Conservation (phyloP, 2,329 filamentous ascomycete genomes). For the Scorias spongiosa region DNA sequence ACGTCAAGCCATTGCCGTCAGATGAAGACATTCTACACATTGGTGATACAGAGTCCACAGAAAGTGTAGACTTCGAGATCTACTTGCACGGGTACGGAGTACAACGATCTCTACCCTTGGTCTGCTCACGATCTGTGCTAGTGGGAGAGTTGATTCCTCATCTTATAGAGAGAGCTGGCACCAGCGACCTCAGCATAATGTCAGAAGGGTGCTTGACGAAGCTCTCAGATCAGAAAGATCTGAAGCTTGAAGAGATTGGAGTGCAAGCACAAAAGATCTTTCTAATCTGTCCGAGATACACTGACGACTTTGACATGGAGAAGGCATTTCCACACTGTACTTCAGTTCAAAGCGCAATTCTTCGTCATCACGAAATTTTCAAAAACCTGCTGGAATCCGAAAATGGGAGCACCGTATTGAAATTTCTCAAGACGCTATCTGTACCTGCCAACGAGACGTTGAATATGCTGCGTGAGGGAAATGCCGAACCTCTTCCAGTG, state of each 20-base stretch:
- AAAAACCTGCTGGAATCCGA: not conserved
- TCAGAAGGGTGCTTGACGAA: not conserved
- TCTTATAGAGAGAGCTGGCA: not conserved
- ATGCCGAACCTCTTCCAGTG: conserved; percentile 42
- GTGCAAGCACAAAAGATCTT: not conserved
- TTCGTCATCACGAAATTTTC: not conserved
- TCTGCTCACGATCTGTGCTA: not conserved
- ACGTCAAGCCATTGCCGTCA: too few species aligned
- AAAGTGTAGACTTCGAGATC: not conserved
- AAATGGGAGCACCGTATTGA: conserved; percentile 3
- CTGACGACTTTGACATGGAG: not conserved
- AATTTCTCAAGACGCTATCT: too few species aligned
- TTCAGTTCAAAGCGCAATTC: not conserved
- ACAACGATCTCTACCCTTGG: not conserved
- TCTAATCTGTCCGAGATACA: not conserved
- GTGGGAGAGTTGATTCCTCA: not conserved
- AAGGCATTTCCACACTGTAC: not conserved
- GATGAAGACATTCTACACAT: not conserved
- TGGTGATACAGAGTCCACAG: not conserved
- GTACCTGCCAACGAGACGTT: too few species aligned
- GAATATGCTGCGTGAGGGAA: too few species aligned
- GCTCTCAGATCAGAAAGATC: not conserved
- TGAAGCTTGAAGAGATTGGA: not conserved
- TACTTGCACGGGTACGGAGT: not conserved
- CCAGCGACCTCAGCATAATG: not conserved